Percentiles rank a stretch among this genome's conserved stretches.
Evolutionary conservation across 2,329 filamentous ascomycete species (phyloP).

Genomic region (Colletotrichum paranaense): DNA sequence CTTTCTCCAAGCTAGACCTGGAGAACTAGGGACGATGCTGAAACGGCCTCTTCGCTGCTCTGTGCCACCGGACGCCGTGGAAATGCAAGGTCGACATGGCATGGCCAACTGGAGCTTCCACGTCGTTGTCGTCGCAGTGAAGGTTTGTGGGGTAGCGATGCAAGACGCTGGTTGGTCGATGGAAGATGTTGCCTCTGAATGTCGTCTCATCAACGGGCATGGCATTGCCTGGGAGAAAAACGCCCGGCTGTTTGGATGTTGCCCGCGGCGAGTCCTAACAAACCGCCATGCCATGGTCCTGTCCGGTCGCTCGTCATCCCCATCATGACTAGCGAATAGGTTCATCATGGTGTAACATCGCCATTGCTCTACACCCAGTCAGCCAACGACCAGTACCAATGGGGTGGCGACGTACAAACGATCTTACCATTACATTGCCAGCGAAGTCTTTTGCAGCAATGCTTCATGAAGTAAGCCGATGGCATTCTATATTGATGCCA

Average conservation of each 20-base stretch:
- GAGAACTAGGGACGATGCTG: slow-evolving; percentile 21
- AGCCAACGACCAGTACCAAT: not conserved
- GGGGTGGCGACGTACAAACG: not conserved
- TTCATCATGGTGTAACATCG: not conserved
- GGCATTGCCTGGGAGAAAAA: not conserved
- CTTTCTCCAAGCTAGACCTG: slow-evolving; percentile 19
- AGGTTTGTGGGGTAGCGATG: slow-evolving; percentile 26
- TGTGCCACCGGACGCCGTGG: slow-evolving; percentile 21
- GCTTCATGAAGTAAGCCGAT: not conserved
- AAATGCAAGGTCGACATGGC: slow-evolving; percentile 8
- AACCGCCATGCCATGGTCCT: not conserved
- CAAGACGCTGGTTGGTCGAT: slow-evolving; percentile 14
- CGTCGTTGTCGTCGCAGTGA: slow-evolving; percentile 15
- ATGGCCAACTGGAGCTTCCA: slow-evolving; percentile 1
- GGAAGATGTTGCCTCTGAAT: not conserved
- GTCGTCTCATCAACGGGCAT: slow-evolving; percentile 35
- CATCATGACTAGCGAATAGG: slow-evolving; percentile 1
- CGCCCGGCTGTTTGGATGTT: not conserved
- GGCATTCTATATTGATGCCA: not conserved
- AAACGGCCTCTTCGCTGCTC: slow-evolving; percentile 24
- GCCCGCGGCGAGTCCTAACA: not conserved
- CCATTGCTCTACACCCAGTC: not conserved
- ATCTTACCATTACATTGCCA: not conserved
- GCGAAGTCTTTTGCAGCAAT: not conserved
- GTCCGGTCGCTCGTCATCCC: not conserved